phyloP scores from a whole-genome alignment of 768 basidiomycete genomes.

The Leccinum truebloodii region DNA sequence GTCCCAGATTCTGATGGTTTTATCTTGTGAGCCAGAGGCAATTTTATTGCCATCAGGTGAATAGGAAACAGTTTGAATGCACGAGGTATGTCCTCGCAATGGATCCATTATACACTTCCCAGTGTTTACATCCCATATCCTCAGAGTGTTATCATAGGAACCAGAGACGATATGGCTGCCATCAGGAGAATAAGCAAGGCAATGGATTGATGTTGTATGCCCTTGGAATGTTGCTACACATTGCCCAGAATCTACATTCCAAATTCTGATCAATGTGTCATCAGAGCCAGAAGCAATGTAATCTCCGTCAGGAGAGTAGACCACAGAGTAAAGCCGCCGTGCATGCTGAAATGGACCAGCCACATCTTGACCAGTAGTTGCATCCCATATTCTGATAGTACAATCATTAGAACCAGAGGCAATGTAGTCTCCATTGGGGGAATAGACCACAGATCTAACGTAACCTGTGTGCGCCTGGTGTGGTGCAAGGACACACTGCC shows the following conservation, averaged over 20 bases:
- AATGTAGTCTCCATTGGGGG: constrained; percentile 28
- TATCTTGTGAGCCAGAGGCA: constrained; percentile 18
- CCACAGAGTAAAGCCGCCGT: constrained; percentile 3
- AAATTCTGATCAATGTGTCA: constrained; percentile 17
- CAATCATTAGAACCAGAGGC: constrained; percentile 15
- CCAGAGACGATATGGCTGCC: constrained; percentile 16
- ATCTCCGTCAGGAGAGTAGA: constrained; percentile 22
- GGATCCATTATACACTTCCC: constrained; percentile 12
- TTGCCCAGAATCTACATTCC: constrained; percentile 15
- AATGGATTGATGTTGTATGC: background rate
- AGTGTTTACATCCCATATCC: constrained; percentile 18
- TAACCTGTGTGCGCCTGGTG: background rate
- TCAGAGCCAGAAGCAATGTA: constrained; percentile 24
- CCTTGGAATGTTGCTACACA: constrained; percentile 6
- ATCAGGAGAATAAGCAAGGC: constrained; percentile 19
- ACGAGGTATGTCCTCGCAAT: background rate
- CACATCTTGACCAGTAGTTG: constrained; percentile 12
- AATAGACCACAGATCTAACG: constrained; percentile 15
- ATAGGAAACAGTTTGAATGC: constrained; percentile 16
- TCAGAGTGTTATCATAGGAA: constrained; percentile 4
- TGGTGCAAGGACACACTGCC: constrained; percentile 13
- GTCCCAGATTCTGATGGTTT: constrained; percentile 25
- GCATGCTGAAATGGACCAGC: constrained; percentile 17
- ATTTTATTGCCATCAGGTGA: constrained; percentile 25
- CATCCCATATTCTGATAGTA: constrained; percentile 26